Base-by-base conservation (phyloP, 1,284 basidiomycete species). In the Microbotryum silenes-acaulis region DNA sequence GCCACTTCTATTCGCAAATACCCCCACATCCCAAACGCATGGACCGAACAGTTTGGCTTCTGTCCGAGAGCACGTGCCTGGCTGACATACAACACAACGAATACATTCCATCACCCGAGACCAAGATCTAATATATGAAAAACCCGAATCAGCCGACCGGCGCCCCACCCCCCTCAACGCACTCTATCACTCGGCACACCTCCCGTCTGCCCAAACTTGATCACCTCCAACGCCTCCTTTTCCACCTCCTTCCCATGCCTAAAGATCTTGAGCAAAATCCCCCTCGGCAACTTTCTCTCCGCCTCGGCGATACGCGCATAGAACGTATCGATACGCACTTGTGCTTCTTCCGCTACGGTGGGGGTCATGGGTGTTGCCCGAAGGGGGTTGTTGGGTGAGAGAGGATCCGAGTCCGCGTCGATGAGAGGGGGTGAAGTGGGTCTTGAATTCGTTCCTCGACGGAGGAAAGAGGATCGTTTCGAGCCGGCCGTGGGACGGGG, bases 321-420 rank as follows among this genome's bases (percentile, higher is more conserved):
- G 54, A 70, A 72, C 9, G 63, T 56, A 47, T 64, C 62, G 45
- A 72, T 52, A 2, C 59, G 27, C 3, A 61, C 49, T 10, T 64
- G 52, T 12, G 54, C 49, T 16, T 60, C 56, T 10, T 57, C 58
- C 1, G 53, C 51, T 29, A 47, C 47, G 4, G 56, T 49, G 49
- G 56, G 57, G 10, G 54, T 42, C 9, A 29, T 20, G 8, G 54
- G 27, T n/a, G 57, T 58, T 7, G 65, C 61, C 9, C 66, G 61
- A 6, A 70, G 59, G 2, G 71, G 70, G 57, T 72, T 72, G 65
- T 72, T 72, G 0, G 69, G 70, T n/a, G 67, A 69, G 20, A 72
- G 58, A 1, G 64, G 16, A 55, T 72, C 71, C n/a, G 64, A 27
- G 37, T 50, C 59, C 23, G 54, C 60, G 18, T 62, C 57, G 37